phyloP scores from a whole-genome alignment of 352 stramenopile species.

The Globisporangium splendens region DNA sequence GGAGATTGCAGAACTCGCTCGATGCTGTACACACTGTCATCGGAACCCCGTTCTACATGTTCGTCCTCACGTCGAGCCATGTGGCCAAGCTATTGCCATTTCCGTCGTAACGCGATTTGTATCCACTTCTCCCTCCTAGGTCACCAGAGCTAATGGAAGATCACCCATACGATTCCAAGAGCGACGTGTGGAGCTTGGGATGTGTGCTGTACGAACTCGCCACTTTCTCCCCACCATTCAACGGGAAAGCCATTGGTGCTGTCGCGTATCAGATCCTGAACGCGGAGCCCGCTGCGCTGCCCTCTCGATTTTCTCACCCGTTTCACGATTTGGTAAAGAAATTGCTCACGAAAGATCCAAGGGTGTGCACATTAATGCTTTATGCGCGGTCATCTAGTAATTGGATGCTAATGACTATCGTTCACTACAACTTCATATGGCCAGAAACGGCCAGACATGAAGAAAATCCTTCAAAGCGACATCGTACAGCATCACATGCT shows the following conservation, averaged over 20 bases:
- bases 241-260: slow-evolving; percentile 44
- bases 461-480: slow-evolving; percentile 19
- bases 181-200: slow-evolving; percentile 81
- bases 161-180: slow-evolving; percentile 58
- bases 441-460: slow-evolving; percentile 24
- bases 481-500: slow-evolving; percentile 28
- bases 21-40: slow-evolving; percentile 54
- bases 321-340: slow-evolving; percentile 25
- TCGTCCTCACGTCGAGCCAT: background rate
- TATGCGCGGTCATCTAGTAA: background rate
- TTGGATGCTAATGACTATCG: too few species aligned
- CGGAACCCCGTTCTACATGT: slow-evolving; percentile 79
- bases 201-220: slow-evolving; percentile 83
- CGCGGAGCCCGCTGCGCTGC: slow-evolving; percentile 23
- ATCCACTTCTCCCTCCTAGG: slow-evolving; percentile 17
- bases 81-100: too few species aligned
- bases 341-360: slow-evolving; percentile 45
- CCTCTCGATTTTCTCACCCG: slow-evolving; percentile 22
- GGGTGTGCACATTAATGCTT: slow-evolving; percentile 14
- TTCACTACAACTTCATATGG: background rate
- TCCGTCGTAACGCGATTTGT: too few species aligned
- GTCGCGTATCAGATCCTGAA: slow-evolving; percentile 58
- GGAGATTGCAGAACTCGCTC: slow-evolving; percentile 34
- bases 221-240: slow-evolving; percentile 54
- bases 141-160: slow-evolving; percentile 73